phyloP scores from a whole-genome alignment of 2,329 filamentous ascomycete genomes.

The Monosporascus sp. region DNA sequence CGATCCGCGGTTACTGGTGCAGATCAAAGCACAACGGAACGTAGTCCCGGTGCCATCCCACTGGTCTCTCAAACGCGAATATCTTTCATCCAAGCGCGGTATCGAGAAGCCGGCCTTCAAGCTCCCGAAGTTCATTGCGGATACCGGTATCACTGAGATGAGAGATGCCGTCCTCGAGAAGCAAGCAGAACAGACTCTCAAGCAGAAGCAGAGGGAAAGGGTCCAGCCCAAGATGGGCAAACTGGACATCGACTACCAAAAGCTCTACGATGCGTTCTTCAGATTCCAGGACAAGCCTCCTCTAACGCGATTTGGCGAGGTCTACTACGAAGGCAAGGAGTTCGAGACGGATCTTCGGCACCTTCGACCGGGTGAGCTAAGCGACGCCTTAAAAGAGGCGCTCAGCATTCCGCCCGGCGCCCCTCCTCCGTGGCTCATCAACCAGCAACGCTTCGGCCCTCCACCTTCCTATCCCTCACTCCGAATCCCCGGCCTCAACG shows the following conservation, averaged over 20 bases:
- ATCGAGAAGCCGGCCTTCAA: conserved; percentile 93
- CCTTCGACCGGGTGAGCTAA: conserved; percentile 83
- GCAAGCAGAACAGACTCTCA: conserved; percentile 83
- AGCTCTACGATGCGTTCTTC: conserved; percentile 97
- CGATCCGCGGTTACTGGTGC: conserved; percentile 82
- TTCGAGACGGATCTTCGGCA: conserved; percentile 92
- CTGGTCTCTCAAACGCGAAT: conserved; percentile 95
- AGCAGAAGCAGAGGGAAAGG: conserved; percentile 91
- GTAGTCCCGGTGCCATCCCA: conserved; percentile 90
- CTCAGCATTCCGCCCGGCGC: conserved; percentile 89
- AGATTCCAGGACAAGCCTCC: conserved; percentile 94
- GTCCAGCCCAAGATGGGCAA: conserved; percentile 96
- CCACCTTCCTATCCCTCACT: conserved; percentile 94
- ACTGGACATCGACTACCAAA: conserved; percentile 97
- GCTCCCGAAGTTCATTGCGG: conserved; percentile 92
- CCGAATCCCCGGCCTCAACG: conserved; percentile 90
- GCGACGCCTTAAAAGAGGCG: conserved; percentile 83
- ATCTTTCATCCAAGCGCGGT: conserved; percentile 92
- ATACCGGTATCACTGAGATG: conserved; percentile 98
- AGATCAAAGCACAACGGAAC: conserved; percentile 93
- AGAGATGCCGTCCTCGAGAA: conserved; percentile 94
- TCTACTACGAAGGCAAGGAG: conserved; percentile 99
- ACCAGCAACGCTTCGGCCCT: conserved; percentile 88
- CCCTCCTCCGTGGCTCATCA: conserved; percentile 94
- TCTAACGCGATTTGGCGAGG: conserved; percentile 89